A percentile compares a stretch with the other conserved stretches of the same genome.
phyloP scores from a whole-genome alignment of 768 basidiomycete species.

The Psilocybe tampanensis region DNA sequence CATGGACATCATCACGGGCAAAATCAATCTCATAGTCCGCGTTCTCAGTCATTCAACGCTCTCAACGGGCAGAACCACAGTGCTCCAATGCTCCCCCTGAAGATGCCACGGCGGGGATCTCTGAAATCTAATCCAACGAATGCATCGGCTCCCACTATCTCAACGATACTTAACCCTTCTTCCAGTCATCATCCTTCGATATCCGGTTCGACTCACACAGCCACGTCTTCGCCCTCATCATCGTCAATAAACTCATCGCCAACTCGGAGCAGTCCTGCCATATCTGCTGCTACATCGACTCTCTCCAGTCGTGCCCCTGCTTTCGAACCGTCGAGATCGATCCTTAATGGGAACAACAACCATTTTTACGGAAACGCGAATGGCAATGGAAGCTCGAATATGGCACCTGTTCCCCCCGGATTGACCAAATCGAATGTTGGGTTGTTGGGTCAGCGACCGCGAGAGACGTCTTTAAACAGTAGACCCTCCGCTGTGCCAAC shows the following conservation, averaged over 20 bases:
- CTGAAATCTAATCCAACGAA: constrained; percentile 24
- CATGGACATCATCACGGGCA: constrained; percentile 5
- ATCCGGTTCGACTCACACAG: constrained; percentile 14
- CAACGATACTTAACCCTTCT: constrained; percentile 7
- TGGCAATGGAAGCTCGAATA: neutral
- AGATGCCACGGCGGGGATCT: constrained; percentile 27
- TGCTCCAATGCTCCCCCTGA: constrained; percentile 21
- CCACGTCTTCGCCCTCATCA: constrained; percentile 10
- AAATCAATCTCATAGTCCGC: constrained; percentile 21
- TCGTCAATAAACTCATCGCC: constrained; percentile 16
- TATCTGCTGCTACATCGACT: constrained; percentile 29
- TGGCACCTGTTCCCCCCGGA: neutral
- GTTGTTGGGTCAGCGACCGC: neutral
- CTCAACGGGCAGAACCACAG: constrained; percentile 1
- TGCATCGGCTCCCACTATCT: constrained; percentile 17
- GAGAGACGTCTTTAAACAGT: neutral
- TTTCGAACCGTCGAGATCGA: constrained; percentile 47
- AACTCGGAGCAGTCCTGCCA: constrained; percentile 16
- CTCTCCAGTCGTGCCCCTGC: constrained; percentile 57
- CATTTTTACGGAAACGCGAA: constrained; percentile 1
- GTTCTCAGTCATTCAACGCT: constrained; percentile 29
- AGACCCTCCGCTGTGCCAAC: neutral
- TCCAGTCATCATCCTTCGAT: neutral
- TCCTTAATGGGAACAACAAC: constrained; percentile 4
- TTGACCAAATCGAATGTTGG: constrained; percentile 1